These are phyloP conservation scores for Microstegium vimineum DNA, from an alignment of 176 grass and related monocot genomes.

Conservation along the genomic window DNA sequence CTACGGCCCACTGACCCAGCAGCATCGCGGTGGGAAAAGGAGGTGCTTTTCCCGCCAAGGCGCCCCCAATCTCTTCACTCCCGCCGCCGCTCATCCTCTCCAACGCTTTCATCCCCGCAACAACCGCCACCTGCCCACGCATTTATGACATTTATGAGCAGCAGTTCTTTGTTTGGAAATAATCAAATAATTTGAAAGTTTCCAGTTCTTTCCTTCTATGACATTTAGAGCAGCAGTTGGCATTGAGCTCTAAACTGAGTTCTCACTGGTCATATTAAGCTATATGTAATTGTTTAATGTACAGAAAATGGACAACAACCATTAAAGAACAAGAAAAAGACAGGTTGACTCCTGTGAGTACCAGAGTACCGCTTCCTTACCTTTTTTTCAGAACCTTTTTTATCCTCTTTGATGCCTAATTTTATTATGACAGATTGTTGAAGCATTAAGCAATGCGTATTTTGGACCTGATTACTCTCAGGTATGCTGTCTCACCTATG, in stretches of 20 bases:
- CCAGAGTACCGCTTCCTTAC: neutral
- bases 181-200: neutral
- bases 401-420: slow-evolving; percentile 28
- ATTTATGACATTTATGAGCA: too few species aligned
- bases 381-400: slow-evolving; percentile 8
- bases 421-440: slow-evolving; percentile 73
- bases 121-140: neutral
- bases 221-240: neutral
- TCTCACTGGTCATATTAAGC: neutral
- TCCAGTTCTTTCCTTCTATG: neutral
- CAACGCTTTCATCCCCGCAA: neutral
- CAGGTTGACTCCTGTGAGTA: slow-evolving; percentile 89
- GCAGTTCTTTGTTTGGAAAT: slow-evolving; percentile 10
- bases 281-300: slow-evolving; percentile 24
- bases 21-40: slow-evolving; percentile 18
- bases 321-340: slow-evolving; percentile 94
- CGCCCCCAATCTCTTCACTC: neutral
- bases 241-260: neutral
- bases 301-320: slow-evolving; percentile 84
- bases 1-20: too few species aligned
- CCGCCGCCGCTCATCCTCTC: neutral
- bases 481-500: slow-evolving; percentile 33
- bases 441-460: slow-evolving; percentile 91
- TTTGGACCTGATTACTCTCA: slow-evolving; percentile 98
- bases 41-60: slow-evolving; percentile 24